Conservation (phyloP, 1,139 yeast species). For the Pichia sp. region DNA sequence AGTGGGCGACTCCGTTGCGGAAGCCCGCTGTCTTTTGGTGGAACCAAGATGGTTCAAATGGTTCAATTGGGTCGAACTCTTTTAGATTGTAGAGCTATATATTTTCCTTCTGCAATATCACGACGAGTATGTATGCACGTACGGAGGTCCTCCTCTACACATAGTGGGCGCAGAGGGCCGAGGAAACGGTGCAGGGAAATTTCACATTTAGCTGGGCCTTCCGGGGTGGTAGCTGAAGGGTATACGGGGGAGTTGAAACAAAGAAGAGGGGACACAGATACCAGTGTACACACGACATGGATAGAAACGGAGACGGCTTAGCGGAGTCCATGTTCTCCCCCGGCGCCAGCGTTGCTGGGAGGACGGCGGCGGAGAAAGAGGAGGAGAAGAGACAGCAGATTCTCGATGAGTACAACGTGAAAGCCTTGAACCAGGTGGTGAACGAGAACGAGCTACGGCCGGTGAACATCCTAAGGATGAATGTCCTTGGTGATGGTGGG, state of each 20-base stretch:
- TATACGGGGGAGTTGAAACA: too few species aligned
- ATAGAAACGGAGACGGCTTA: conserved; percentile 4
- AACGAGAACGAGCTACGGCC: conserved; percentile 43
- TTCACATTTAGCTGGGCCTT: too few species aligned
- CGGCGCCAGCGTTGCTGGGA: not conserved
- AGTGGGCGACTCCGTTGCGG: conserved; percentile 40
- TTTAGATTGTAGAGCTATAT: too few species aligned
- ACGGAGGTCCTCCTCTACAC: too few species aligned
- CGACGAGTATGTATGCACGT: too few species aligned
- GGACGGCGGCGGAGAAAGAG: conserved; percentile 17
- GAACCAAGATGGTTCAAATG: conserved; percentile 81
- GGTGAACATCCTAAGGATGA: conserved; percentile 44
- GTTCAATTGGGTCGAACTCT: conserved; percentile 52
- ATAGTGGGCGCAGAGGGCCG: too few species aligned
- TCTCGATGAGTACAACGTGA: conserved; percentile 38
- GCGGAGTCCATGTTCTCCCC: conserved; percentile 14
- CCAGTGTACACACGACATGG: too few species aligned
- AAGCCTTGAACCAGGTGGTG: conserved; percentile 42
- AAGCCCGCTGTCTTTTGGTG: conserved; percentile 60
- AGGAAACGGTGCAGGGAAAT: too few species aligned
- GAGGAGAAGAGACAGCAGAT: conserved; percentile 25
- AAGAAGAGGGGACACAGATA: too few species aligned
- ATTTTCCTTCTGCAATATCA: too few species aligned
- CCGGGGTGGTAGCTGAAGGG: too few species aligned
- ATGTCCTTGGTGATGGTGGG: conserved; percentile 49